Conservation (phyloP, 176 grass and related monocot species). For the Phoenix dactylifera region DNA sequence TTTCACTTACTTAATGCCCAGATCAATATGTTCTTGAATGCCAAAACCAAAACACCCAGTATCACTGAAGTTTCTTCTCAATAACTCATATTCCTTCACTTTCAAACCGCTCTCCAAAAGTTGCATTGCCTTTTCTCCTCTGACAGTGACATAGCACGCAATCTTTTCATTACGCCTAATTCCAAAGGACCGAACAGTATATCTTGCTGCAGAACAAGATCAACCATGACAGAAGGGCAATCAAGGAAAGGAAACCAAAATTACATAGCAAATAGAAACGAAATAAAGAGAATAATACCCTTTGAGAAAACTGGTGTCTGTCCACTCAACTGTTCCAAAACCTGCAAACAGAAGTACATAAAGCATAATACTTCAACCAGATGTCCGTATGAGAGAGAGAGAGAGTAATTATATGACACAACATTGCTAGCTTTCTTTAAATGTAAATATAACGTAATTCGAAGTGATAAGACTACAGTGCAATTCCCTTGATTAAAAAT, state of each 20-base stretch:
- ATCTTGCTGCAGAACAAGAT: slow-evolving; percentile 36
- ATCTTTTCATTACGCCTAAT: slow-evolving; percentile 92
- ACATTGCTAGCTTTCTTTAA: no score
- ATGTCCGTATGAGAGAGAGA: neutral
- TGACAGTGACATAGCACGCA: slow-evolving; percentile 66
- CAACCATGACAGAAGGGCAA: neutral
- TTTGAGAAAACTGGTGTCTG: slow-evolving; percentile 82
- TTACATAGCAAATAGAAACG: neutral
- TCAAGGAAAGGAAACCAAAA: neutral
- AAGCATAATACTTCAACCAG: neutral
- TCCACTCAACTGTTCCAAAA: slow-evolving; percentile 82
- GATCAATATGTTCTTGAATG: slow-evolving; percentile 89
- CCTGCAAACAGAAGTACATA: slow-evolving; percentile 27
- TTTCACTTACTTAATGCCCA: slow-evolving; percentile 76
- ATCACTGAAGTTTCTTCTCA: slow-evolving; percentile 87
- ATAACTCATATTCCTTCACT: slow-evolving; percentile 82
- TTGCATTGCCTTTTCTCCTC: slow-evolving; percentile 89
- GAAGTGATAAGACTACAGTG: no score
- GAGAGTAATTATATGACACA: neutral
- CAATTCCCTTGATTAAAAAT: no score
- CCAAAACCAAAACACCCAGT: slow-evolving; percentile 84
- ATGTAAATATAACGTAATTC: no score
- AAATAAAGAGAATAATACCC: slow-evolving; percentile 27
- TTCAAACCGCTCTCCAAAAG: slow-evolving; percentile 84
- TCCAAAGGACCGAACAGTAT: slow-evolving; percentile 70